Evolutionary conservation across 2,329 filamentous ascomycete species (phyloP).

Genomic region (Passalora sequoiae): DNA sequence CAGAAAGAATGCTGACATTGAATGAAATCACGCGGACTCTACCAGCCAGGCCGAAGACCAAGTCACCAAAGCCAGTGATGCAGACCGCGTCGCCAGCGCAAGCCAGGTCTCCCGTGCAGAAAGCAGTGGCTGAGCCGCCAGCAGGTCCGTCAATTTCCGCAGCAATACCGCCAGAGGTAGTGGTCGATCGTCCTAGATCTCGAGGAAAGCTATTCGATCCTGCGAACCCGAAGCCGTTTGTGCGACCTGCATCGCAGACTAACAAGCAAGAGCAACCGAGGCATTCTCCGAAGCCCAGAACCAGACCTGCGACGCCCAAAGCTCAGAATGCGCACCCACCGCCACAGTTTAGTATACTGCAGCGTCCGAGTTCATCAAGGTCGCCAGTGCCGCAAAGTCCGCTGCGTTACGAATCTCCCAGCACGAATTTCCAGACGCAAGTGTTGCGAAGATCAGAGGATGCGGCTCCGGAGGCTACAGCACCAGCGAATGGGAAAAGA

Average conservation of each 20-base stretch:
- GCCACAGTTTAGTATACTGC: conserved; percentile 29
- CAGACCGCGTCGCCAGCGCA: neutral
- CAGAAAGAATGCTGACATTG: conserved; percentile 23
- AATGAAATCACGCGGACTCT: conserved; percentile 34
- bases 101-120: neutral
- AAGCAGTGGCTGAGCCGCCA: neutral
- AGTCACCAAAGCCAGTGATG: neutral
- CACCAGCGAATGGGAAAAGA: conserved; percentile 20
- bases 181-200: conserved; percentile 18
- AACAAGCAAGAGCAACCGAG: conserved; percentile 15
- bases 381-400: conserved; percentile 21
- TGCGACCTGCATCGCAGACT: conserved; percentile 10
- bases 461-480: neutral
- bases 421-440: conserved; percentile 26
- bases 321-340: conserved; percentile 16
- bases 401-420: conserved; percentile 21
- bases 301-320: neutral
- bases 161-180: conserved; percentile 5
- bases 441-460: conserved; percentile 17
- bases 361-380: conserved; percentile 25
- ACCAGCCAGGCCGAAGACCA: conserved; percentile 12
- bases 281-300: conserved; percentile 11
- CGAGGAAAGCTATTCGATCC: conserved; percentile 23
- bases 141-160: conserved; percentile 6
- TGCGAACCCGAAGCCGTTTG: conserved; percentile 16